Conservation (phyloP, 257 asterid species). For the Solanum neorickii region DNA sequence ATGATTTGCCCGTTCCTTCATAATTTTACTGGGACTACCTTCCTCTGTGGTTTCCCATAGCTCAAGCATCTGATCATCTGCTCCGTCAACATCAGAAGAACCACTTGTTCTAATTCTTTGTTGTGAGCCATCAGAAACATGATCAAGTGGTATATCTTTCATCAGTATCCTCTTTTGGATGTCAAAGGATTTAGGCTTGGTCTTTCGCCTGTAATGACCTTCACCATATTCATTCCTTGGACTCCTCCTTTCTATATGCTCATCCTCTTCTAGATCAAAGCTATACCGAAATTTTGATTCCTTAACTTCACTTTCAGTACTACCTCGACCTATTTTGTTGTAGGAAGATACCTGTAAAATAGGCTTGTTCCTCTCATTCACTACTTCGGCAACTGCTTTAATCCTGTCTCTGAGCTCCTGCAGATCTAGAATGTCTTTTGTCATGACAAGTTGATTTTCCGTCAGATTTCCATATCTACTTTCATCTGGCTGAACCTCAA, state of each 20-base stretch:
- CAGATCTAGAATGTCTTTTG: slow-evolving; percentile 26
- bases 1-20: slow-evolving; percentile 16
- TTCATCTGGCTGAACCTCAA: slow-evolving; percentile 3
- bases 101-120: slow-evolving; percentile 14
- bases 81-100: slow-evolving; percentile 13
- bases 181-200: slow-evolving; percentile 30
- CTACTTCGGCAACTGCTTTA: slow-evolving; percentile 37
- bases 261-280: slow-evolving; percentile 22
- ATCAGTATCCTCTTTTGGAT: slow-evolving; percentile 28
- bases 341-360: not conserved
- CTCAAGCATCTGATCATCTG: slow-evolving; percentile 73
- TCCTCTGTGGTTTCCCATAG: slow-evolving; percentile 27
- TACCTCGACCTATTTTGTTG: slow-evolving; percentile 12
- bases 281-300: slow-evolving; percentile 28
- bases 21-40: slow-evolving; percentile 15
- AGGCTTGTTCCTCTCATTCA: slow-evolving; percentile 36
- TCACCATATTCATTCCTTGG: slow-evolving; percentile 10
- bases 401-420: slow-evolving; percentile 46
- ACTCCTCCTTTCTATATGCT: slow-evolving; percentile 10
- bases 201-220: slow-evolving; percentile 28
- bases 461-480: not conserved
- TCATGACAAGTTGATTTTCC: slow-evolving; percentile 20
- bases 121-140: slow-evolving; percentile 33
- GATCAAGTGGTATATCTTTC: slow-evolving; percentile 91
- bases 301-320: slow-evolving; percentile 19